Evolutionary conservation across 2,329 filamentous ascomycete species (phyloP).

Genomic region (Verticillium tricorpus): DNA sequence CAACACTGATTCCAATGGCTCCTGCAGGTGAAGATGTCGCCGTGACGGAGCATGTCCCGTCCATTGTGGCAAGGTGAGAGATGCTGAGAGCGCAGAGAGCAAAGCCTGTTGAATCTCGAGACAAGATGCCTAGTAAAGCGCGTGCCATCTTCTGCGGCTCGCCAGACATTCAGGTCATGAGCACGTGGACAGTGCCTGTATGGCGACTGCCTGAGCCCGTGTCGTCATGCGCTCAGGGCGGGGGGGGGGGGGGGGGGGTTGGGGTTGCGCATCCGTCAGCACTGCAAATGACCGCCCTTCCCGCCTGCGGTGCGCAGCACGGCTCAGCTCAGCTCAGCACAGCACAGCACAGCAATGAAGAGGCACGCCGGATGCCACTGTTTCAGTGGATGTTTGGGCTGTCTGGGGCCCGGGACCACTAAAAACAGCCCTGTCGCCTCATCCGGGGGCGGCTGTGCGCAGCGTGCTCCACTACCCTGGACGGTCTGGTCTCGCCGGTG

Average conservation of each 20-base stretch:
- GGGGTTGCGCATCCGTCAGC: neutral
- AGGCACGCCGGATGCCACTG: neutral
- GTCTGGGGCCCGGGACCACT: neutral
- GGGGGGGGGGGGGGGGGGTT: too few relatives aligned
- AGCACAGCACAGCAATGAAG: too few relatives aligned
- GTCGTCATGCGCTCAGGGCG: neutral
- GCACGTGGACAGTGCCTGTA: neutral
- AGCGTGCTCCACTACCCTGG: neutral
- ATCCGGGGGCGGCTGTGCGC: too few relatives aligned
- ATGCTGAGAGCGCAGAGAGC: too few relatives aligned
- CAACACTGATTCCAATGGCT: neutral
- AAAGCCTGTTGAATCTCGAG: too few relatives aligned
- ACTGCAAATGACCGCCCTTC: neutral
- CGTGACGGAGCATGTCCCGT: too few relatives aligned
- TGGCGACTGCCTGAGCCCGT: neutral
- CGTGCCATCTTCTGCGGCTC: neutral
- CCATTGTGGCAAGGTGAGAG: neutral
- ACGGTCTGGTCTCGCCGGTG: neutral
- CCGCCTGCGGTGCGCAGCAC: neutral
- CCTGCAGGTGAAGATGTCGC: too few relatives aligned
- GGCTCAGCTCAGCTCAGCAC: too few relatives aligned
- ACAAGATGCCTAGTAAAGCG: too few relatives aligned
- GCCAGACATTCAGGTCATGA: neutral
- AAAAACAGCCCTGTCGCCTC: too few relatives aligned
- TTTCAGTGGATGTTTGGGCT: constrained; percentile 4